These are phyloP conservation scores for Fistulifera pelliculosa DNA, from an alignment of 108 stramenopile genomes.

Conservation along the genomic window DNA sequence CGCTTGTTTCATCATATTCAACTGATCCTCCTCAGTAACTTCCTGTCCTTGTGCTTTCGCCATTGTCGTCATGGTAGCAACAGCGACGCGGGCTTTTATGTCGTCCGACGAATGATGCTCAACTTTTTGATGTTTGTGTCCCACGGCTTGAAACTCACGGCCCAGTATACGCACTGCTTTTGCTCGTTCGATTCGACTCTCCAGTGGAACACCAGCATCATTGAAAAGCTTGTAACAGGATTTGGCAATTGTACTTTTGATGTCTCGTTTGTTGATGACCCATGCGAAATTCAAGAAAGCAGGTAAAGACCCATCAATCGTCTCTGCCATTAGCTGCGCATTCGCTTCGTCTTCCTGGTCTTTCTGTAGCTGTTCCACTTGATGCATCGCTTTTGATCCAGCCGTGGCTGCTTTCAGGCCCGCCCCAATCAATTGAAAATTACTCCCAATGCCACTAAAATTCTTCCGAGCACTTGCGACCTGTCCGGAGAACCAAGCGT, in stretches of 20 bases:
- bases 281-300: conserved; percentile 75
- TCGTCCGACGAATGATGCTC: conserved; percentile 25
- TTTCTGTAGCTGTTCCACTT: conserved; percentile 66
- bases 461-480: conserved; percentile 53
- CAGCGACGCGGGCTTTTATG: conserved; percentile 74
- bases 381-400: conserved; percentile 65
- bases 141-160: conserved; percentile 59
- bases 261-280: conserved; percentile 81
- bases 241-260: conserved; percentile 57
- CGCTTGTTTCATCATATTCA: conserved; percentile 64
- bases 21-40: conserved; percentile 65
- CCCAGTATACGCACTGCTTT: conserved; percentile 67
- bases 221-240: conserved; percentile 73
- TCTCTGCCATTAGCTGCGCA: conserved; percentile 25
- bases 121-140: conserved; percentile 25
- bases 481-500: conserved; percentile 41
- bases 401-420: conserved; percentile 62
- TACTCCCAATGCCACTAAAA: conserved; percentile 29
- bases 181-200: conserved; percentile 55
- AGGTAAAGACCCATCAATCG: conserved; percentile 67
- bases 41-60: conserved; percentile 90
- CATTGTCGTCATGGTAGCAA: conserved; percentile 84
- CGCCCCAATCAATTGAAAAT: conserved; percentile 59
- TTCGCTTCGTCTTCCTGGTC: conserved; percentile 3
- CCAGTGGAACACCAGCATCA: conserved; percentile 30